Base-by-base conservation (phyloP, 768 basidiomycete species). In the Pulveroboletus sp. region DNA sequence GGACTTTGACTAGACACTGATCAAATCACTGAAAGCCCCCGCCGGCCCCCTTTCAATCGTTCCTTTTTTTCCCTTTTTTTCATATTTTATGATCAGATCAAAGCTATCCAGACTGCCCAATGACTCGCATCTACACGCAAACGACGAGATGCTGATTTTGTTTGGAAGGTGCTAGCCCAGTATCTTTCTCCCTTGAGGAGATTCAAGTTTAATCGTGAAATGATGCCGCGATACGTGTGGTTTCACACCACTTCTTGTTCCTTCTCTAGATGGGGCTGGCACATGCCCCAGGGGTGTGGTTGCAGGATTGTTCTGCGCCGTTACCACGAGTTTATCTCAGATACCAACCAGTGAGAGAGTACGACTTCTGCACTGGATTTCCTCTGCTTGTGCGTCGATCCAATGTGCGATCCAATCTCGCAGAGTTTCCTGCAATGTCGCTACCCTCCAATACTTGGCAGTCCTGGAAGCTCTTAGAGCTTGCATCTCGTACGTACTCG, bases 301-400 rank as follows among this genome's bases (percentile, higher is more conserved):
- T 50, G 51, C 59, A 66, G 56, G 64, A 59, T 54, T 54, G 52
- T 56, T 49, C 26, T 61, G 54, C 46, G 40, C 51, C 26, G 58
- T 58, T 58, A 46, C 58, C 61, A 65, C 63, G 62, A 61, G 58
- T 60, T 56, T 63, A 64, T 66, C 63, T 65, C 56, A 56, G 51
- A 58, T 62, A 38, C 37, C 46, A 51, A 47, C 46, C 38, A 37
- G 51, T 61, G 59, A 51, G 58, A 63, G 56, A 37, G 49, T 43
- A 43, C 36, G 28, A 38, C 39, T 39, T 6, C 45, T 43, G 15
- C 49, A 39, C 26, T 51, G 24, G 27, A 43, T 47, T 38, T 40
- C 52, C 47, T 28, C 14, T 44, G 36, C 41, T 38, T 44, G 54
- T 45, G 39, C 54, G 58, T 55, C 62, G 63, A 64, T 66, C 64